Evolutionary conservation across 108 stramenopile species (phyloP).

Genomic region (Stephanodiscus minutulus): DNA sequence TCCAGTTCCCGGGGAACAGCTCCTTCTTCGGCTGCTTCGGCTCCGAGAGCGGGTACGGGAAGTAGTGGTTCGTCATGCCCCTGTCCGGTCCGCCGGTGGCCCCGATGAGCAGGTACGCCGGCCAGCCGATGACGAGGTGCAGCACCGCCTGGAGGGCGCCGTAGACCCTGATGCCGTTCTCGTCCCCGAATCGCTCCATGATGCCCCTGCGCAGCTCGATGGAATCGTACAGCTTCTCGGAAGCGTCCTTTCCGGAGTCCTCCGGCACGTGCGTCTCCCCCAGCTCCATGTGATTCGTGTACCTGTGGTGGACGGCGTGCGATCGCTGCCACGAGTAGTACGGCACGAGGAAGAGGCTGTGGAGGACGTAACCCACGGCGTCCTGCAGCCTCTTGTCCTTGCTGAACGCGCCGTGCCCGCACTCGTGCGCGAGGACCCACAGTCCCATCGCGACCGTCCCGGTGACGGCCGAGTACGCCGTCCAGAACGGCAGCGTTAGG

Average conservation of each 20-base stretch:
- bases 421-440: conserved; percentile 98
- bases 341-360: conserved; percentile 94
- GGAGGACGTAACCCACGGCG: conserved; percentile 87
- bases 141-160: conserved; percentile 72
- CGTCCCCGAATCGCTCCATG: conserved; percentile 57
- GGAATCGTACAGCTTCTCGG: conserved; percentile 49
- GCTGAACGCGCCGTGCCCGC: conserved; percentile 97
- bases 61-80: conserved; percentile 80
- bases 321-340: conserved; percentile 94
- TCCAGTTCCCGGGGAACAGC: conserved; percentile 88
- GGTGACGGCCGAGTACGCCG: conserved; percentile 72
- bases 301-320: conserved; percentile 96
- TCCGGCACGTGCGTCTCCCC: conserved; percentile 94
- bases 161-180: conserved; percentile 67
- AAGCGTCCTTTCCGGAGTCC: conserved; percentile 16
- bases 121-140: conserved; percentile 85
- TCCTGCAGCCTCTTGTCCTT: conserved; percentile 88
- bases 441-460: conserved; percentile 94
- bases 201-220: conserved; percentile 47
- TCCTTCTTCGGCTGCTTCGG: conserved; percentile 81
- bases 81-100: conserved; percentile 80
- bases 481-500: conserved; percentile 74
- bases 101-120: conserved; percentile 82
- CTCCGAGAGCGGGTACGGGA: conserved; percentile 63
- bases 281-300: conserved; percentile 94